Evolutionary conservation across 2,329 filamentous ascomycete species (phyloP).

Genomic region (Ophiostoma ulmi): DNA sequence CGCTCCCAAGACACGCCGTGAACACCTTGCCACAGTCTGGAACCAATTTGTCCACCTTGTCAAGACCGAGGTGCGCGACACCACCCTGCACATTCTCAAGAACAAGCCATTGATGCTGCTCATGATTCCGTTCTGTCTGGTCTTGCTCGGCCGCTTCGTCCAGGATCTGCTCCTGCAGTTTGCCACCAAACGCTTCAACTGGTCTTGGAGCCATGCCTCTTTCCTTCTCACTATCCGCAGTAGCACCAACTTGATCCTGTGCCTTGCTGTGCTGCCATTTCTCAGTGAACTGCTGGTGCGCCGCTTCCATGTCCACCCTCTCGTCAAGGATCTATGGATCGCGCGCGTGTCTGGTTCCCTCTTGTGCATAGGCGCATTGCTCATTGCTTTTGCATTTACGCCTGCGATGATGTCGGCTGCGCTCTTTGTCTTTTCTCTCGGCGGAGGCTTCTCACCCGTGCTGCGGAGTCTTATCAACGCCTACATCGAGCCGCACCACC

Average conservation of each 20-base stretch:
- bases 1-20: not conserved
- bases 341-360: slow-evolving; percentile 35
- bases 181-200: slow-evolving; percentile 46
- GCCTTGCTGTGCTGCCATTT: slow-evolving; percentile 38
- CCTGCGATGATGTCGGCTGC: slow-evolving; percentile 36
- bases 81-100: slow-evolving; percentile 39
- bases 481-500: slow-evolving; percentile 49
- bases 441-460: slow-evolving; percentile 41
- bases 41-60: slow-evolving; percentile 11
- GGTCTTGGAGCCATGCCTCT: slow-evolving; percentile 44
- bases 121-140: slow-evolving; percentile 36
- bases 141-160: slow-evolving; percentile 34
- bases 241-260: slow-evolving; percentile 36
- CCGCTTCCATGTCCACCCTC: slow-evolving; percentile 32
- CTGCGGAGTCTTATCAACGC: slow-evolving; percentile 49
- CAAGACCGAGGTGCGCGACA: slow-evolving; percentile 29
- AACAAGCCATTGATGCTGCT: slow-evolving; percentile 39
- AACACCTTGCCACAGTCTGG: slow-evolving; percentile 4
- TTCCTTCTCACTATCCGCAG: slow-evolving; percentile 40
- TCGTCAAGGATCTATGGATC: slow-evolving; percentile 41
- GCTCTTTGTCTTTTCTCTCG: slow-evolving; percentile 44
- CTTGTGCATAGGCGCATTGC: slow-evolving; percentile 35
- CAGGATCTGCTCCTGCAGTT: slow-evolving; percentile 48
- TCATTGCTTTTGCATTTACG: slow-evolving; percentile 37
- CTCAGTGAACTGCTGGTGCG: slow-evolving; percentile 32